Evolutionary conservation across 495 filamentous ascomycete species (phyloP).

Genomic region (Talaromyces trachyspermus): DNA sequence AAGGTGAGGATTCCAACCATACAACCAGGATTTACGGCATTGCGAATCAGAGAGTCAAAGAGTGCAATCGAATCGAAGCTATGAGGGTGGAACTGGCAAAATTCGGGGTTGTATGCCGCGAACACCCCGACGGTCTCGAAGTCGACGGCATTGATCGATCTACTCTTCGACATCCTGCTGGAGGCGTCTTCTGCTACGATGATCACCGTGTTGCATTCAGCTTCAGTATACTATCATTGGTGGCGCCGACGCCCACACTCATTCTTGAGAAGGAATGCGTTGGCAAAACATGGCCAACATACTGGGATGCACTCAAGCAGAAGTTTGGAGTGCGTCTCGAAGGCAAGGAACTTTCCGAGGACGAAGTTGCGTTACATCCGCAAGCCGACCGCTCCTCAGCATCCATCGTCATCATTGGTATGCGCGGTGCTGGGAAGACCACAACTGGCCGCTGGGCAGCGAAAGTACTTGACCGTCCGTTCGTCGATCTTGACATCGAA

Average conservation of each 20-base stretch:
- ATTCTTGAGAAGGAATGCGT: conserved; percentile 87
- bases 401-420: conserved; percentile 91
- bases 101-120: conserved; percentile 80
- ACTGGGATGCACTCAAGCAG: conserved; percentile 85
- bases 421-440: conserved; percentile 96
- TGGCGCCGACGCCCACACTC: conserved; percentile 66
- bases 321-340: conserved; percentile 66
- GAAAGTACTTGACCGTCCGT: conserved; percentile 61
- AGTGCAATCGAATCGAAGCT: conserved; percentile 92
- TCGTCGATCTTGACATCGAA: conserved; percentile 82
- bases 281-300: conserved; percentile 98
- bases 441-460: conserved; percentile 83
- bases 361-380: conserved; percentile 18
- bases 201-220: conserved; percentile 99
- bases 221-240: conserved; percentile 80
- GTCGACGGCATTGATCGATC: conserved; percentile 61
- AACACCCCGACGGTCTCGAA: conserved; percentile 88
- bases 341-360: conserved; percentile 57
- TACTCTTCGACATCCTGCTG: conserved; percentile 51
- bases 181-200: conserved; percentile 87
- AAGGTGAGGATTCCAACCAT: conserved; percentile 40
- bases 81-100: conserved; percentile 97
- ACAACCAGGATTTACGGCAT: conserved; percentile 88
- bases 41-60: conserved; percentile 97
- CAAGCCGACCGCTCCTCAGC: conserved; percentile 31